These are phyloP conservation scores for Euptelea pleiosperma DNA, from an alignment of 164 flowering plant genomes.

Conservation along the genomic window DNA sequence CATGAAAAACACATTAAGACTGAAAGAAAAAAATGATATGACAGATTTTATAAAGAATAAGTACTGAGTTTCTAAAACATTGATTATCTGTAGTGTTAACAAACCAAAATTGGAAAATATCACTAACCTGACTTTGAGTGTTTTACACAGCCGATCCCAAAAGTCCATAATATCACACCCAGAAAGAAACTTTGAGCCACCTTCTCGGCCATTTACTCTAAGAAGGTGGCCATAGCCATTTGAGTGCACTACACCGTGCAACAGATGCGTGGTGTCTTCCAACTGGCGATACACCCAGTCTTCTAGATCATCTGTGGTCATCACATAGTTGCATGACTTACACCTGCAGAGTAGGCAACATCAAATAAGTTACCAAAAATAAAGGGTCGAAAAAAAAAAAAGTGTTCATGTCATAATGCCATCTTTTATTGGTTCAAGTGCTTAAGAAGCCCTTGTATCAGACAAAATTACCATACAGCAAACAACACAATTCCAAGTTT, in stretches of 20 bases:
- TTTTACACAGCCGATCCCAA: slow-evolving; percentile 79
- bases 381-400: no score
- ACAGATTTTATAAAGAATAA: no score
- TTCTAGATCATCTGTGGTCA: slow-evolving; percentile 60
- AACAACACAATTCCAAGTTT: neutral
- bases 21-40: neutral
- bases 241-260: slow-evolving; percentile 77
- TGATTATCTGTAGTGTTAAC: no score
- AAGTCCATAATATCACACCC: slow-evolving; percentile 81
- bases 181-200: slow-evolving; percentile 72
- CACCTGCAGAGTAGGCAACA: slow-evolving; percentile 44
- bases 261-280: slow-evolving; percentile 65
- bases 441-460: neutral
- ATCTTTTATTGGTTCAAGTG: neutral
- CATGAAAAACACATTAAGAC: neutral
- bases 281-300: slow-evolving; percentile 69
- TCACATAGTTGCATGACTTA: slow-evolving; percentile 58
- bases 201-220: slow-evolving; percentile 81
- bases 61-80: no score
- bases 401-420: no score
- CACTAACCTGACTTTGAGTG: slow-evolving; percentile 68
- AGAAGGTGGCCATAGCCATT: slow-evolving; percentile 93
- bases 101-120: neutral
- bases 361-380: neutral
- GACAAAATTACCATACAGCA: neutral